Evolutionary conservation across 768 basidiomycete species (phyloP).

Genomic region (Mycena alexandri): DNA sequence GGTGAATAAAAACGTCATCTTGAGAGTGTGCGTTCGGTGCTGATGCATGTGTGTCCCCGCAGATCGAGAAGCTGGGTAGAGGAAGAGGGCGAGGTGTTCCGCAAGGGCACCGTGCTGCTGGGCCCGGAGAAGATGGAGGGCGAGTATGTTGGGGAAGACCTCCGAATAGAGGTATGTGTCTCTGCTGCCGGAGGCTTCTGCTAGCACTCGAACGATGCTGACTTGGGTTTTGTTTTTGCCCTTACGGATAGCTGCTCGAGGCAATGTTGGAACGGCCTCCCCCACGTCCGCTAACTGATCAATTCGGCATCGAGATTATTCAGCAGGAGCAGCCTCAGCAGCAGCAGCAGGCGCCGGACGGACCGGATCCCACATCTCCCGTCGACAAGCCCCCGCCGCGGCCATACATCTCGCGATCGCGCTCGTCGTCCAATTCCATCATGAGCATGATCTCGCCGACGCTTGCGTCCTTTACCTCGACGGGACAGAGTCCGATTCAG

Average conservation of each 20-base stretch:
- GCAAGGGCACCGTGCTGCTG: slow-evolving; percentile 86
- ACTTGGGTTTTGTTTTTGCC: slow-evolving; percentile 14
- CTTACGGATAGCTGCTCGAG: slow-evolving; percentile 72
- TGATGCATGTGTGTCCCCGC: slow-evolving; percentile 16
- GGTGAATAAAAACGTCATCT: slow-evolving; percentile 54
- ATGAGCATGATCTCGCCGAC: slow-evolving; percentile 52
- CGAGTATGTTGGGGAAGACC: slow-evolving; percentile 89
- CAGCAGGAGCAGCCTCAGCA: slow-evolving; percentile 30
- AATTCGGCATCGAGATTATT: slow-evolving; percentile 61
- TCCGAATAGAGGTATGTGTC: slow-evolving; percentile 78
- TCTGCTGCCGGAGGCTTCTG: not conserved
- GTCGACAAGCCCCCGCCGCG: slow-evolving; percentile 61
- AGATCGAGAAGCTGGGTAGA: slow-evolving; percentile 87
- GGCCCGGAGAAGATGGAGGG: slow-evolving; percentile 91
- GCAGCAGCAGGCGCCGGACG: slow-evolving; percentile 45
- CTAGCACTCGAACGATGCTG: slow-evolving; percentile 5
- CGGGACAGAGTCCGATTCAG: slow-evolving; percentile 16
- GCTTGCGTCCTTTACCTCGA: slow-evolving; percentile 26
- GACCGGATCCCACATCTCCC: slow-evolving; percentile 28
- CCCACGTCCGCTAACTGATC: slow-evolving; percentile 77
- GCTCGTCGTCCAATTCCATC: slow-evolving; percentile 62
- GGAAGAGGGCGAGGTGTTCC: slow-evolving; percentile 97
- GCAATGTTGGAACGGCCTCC: slow-evolving; percentile 90
- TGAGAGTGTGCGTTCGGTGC: not conserved
- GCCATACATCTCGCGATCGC: slow-evolving; percentile 71